Base-by-base conservation (phyloP, 2,329 filamentous ascomycete genomes). In the Monilinia vaccinii-corymbosi region DNA sequence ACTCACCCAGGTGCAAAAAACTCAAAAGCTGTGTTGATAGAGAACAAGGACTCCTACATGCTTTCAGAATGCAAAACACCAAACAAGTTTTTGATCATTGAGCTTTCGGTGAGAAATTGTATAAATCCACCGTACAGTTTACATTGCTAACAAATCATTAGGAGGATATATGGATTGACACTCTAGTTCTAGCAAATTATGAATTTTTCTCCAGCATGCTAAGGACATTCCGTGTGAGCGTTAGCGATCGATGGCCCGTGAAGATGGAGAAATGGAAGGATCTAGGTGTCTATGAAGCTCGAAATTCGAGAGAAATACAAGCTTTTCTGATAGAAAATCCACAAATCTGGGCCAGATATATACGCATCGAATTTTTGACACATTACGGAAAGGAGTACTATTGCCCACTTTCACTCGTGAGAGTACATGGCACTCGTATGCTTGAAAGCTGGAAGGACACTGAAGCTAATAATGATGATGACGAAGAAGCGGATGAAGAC, bases 31-130 rank as follows among this genome's bases (percentile, higher is more conserved):
- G 87, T 99, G 16, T 76, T 99, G 46, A 86, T 96, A 46, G 94
- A 99, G 77, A 97, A 97, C 75, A 97, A 97, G 76, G 94, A 99
- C 74, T 93, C 90, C 65, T 99, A 99, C 74, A 96, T 99, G 91
- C 81, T 97, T 49, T 89, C 97, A 65, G 89, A 93, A 71, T 99
- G 94, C 74, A 85, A 86, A 6, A 85, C 85, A 23, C 78, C 86
- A 67, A 93, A 95, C 76, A 97, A 97, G 74, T 97, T 95, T 71
- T 80, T 97, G 64, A 92, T 97, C 62, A 84, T 99, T 62, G 94
- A 99, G 75, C 79, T 99, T 52, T 72, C 70, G 40, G 34, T 97
- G 91, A 73, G 91, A 96, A 96, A 9, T 21, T 46, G 4, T 32
- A n/a, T 67, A 82, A 85, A 66, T 86, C 48, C 25, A 47, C 42